Conservation (phyloP, 768 basidiomycete species). For the Scleroderma citrinum region DNA sequence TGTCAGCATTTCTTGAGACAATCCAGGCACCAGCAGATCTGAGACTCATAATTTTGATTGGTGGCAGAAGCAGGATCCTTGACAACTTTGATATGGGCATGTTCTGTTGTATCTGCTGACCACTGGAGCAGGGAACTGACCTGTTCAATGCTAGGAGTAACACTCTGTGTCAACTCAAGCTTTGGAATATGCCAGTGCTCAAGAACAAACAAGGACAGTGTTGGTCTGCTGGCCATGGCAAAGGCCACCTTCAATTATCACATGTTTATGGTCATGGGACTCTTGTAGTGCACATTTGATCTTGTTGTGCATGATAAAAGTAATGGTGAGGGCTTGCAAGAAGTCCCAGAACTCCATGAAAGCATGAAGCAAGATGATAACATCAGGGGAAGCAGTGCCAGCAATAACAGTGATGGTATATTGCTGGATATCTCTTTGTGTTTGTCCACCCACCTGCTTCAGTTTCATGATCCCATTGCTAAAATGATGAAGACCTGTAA, state of each 20-base stretch:
- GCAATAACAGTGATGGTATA: conserved; percentile 32
- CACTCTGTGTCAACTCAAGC: conserved; percentile 33
- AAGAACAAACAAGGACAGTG: conserved; percentile 19
- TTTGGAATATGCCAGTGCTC: conserved; percentile 39
- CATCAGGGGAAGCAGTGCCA: conserved; percentile 22
- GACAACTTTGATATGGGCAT: conserved; percentile 28
- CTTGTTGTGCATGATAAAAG: conserved; percentile 9
- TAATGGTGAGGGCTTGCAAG: conserved; percentile 27
- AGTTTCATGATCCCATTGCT: conserved; percentile 33
- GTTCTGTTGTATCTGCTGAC: conserved; percentile 11
- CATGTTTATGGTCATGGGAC: conserved; percentile 33
- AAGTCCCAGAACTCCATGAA: conserved; percentile 35
- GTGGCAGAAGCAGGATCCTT: conserved; percentile 25
- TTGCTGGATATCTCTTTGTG: conserved; percentile 33
- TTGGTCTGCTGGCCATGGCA: conserved; percentile 16
- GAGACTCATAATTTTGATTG: conserved; percentile 21
- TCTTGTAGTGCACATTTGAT: conserved; percentile 18
- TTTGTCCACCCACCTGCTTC: conserved; percentile 37
- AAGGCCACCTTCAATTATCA: conserved; percentile 26
- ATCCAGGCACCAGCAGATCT: conserved; percentile 32
- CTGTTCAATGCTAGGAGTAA: conserved; percentile 22
- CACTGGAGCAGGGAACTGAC: conserved; percentile 25
- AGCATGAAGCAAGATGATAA: conserved; percentile 30
- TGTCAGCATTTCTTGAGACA: conserved; percentile 21
- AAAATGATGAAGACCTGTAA: conserved; percentile 32